Evolutionary conservation across 257 asterid genomes (phyloP).

Genomic region (Coffea eugenioides): DNA sequence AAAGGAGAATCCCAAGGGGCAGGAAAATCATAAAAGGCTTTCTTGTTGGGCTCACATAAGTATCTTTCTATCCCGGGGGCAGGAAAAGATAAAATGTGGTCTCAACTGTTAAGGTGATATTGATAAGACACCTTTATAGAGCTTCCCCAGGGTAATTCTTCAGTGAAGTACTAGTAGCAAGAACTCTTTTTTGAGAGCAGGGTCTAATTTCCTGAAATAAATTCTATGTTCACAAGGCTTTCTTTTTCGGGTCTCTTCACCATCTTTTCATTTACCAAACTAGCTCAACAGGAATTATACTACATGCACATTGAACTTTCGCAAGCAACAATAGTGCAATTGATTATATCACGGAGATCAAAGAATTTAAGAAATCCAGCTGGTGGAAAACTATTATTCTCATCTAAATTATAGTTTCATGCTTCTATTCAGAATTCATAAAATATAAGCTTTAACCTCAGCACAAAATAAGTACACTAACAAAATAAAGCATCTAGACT

Average conservation of each 20-base stretch:
- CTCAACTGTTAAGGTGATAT: too few relatives aligned
- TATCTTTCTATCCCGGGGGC: too few relatives aligned
- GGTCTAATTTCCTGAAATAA: not conserved
- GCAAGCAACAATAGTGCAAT: not conserved
- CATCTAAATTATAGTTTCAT: not conserved
- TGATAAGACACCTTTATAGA: too few relatives aligned
- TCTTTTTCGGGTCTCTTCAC: too few relatives aligned
- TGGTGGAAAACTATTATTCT: not conserved
- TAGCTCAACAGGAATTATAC: not conserved
- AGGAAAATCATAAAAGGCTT: too few relatives aligned
- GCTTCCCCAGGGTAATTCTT: too few relatives aligned
- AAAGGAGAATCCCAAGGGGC: too few relatives aligned
- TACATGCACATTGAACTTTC: not conserved
- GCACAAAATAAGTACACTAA: not conserved
- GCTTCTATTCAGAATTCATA: not conserved
- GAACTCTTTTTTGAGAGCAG: not conserved
- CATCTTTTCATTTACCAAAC: not conserved
- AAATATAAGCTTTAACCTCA: not conserved
- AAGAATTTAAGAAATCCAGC: not conserved
- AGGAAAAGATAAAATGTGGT: too few relatives aligned
- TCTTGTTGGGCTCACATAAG: too few relatives aligned
- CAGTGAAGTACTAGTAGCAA: too few relatives aligned
- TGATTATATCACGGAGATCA: not conserved
- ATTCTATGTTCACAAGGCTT: not conserved
- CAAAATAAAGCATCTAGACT: not conserved